A percentile compares a stretch with the other conserved stretches of the same genome.
phyloP scores from a whole-genome alignment of 2,329 filamentous ascomycete genomes.

The Periconia macrospinosa region DNA sequence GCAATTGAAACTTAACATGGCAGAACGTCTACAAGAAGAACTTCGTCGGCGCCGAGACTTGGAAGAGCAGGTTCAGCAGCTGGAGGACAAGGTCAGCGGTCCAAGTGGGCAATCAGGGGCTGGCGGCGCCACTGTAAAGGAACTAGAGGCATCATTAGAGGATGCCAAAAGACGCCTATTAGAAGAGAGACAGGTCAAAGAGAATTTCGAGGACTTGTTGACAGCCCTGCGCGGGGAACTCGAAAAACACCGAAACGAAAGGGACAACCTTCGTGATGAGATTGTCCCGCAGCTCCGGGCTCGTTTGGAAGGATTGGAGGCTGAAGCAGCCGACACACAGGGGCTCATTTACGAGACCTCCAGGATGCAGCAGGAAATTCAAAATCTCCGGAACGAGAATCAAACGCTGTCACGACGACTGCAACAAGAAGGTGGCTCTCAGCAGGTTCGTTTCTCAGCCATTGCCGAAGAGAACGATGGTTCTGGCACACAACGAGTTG shows the following conservation, averaged over 20 bases:
- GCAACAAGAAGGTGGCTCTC: conserved; percentile 50
- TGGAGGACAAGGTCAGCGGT: conserved; percentile 71
- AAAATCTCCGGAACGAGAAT: conserved; percentile 66
- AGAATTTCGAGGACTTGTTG: conserved; percentile 91
- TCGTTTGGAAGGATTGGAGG: conserved; percentile 76
- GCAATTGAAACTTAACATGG: conserved; percentile 80
- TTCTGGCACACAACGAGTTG: conserved; percentile 43
- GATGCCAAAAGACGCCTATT: conserved; percentile 78
- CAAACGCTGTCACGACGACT: conserved; percentile 55
- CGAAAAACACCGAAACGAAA: conserved; percentile 79
- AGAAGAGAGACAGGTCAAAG: conserved; percentile 84
- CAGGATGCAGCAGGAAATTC: conserved; percentile 79
- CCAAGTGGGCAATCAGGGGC: conserved; percentile 26
- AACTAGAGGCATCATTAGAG: conserved; percentile 79
- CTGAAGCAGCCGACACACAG: conserved; percentile 71
- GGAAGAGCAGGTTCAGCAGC: conserved; percentile 79
- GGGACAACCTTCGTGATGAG: conserved; percentile 89
- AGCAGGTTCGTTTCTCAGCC: conserved; percentile 57
- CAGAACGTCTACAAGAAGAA: conserved; percentile 85
- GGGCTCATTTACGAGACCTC: conserved; percentile 77
- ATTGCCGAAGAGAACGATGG: conserved; percentile 62
- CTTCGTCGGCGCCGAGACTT: conserved; percentile 72
- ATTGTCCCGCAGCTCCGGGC: conserved; percentile 77
- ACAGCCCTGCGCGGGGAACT: conserved; percentile 82
- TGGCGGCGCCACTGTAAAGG: conserved; percentile 62